These are phyloP conservation scores for Yamadazyma akitaensis DNA, from an alignment of 805 yeast species.

Conservation along the genomic window DNA sequence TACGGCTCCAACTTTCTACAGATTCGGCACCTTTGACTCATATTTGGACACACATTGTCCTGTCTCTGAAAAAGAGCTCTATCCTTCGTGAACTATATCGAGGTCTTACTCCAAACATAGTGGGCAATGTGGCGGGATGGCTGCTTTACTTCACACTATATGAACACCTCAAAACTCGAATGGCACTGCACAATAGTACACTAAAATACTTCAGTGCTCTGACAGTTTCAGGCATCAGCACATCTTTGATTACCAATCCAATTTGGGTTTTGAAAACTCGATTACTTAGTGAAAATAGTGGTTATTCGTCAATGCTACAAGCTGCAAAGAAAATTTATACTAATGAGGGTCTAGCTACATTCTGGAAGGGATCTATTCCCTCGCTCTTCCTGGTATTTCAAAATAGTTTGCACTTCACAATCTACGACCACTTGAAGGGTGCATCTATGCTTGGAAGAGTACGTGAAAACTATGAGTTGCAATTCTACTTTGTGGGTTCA, in stretches of 20 bases:
- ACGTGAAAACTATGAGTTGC: slow-evolving; percentile 27
- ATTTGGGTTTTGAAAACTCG: slow-evolving; percentile 95
- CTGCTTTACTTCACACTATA: slow-evolving; percentile 80
- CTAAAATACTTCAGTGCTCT: slow-evolving; percentile 35
- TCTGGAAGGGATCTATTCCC: slow-evolving; percentile 74
- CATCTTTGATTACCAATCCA: slow-evolving; percentile 82
- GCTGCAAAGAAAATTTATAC: slow-evolving; percentile 49
- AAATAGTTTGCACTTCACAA: slow-evolving; percentile 82
- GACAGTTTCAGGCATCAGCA: slow-evolving; percentile 63
- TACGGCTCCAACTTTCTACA: slow-evolving; percentile 66
- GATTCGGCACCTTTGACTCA: not conserved
- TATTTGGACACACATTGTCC: not conserved
- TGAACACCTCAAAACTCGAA: slow-evolving; percentile 48
- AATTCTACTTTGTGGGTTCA: slow-evolving; percentile 60
- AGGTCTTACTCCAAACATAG: slow-evolving; percentile 73
- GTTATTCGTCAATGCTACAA: slow-evolving; percentile 55
- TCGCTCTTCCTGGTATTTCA: slow-evolving; percentile 81
- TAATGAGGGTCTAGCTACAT: slow-evolving; percentile 57
- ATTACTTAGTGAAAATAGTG: slow-evolving; percentile 61
- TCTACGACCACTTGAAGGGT: slow-evolving; percentile 74
- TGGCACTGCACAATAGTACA: slow-evolving; percentile 10
- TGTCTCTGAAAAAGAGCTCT: not conserved
- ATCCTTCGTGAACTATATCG: slow-evolving; percentile 46
- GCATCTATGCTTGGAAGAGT: not conserved
- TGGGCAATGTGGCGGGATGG: slow-evolving; percentile 90